phyloP scores from a whole-genome alignment of 768 basidiomycete species.

The Asterophora parasitica region DNA sequence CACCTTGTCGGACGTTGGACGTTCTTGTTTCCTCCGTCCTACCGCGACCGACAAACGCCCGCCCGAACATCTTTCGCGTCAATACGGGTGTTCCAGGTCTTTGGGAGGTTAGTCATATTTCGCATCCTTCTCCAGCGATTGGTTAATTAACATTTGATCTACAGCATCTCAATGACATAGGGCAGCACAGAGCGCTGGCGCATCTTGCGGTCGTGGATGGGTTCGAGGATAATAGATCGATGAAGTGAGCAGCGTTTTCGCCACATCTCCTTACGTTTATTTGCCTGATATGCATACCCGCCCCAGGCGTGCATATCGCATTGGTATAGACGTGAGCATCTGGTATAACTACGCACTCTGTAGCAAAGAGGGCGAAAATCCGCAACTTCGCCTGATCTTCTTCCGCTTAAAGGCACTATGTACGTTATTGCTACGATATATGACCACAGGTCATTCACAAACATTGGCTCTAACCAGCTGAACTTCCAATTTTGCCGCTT shows the following conservation, averaged over 20 bases:
- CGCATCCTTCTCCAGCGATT: background rate
- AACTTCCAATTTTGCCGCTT: constrained; percentile 54
- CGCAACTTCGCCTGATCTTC: constrained; percentile 64
- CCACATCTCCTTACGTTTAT: constrained; percentile 34
- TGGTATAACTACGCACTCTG: constrained; percentile 61
- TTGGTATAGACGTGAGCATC: constrained; percentile 69
- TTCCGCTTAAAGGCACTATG: constrained; percentile 54
- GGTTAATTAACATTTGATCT: background rate
- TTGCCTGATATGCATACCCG: background rate
- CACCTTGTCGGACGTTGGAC: background rate
- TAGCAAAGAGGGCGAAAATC: constrained; percentile 65
- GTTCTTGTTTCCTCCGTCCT: background rate
- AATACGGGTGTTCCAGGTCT: constrained; percentile 27
- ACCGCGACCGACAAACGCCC: background rate
- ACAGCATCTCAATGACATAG: constrained; percentile 14
- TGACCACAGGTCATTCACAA: constrained; percentile 11
- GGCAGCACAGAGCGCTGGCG: constrained; percentile 19
- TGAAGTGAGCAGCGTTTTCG: constrained; percentile 32
- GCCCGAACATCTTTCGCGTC: background rate
- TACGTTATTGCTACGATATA: constrained; percentile 28
- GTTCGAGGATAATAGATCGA: constrained; percentile 41
- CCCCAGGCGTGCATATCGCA: constrained; percentile 44
- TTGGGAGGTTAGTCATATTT: constrained; percentile 20
- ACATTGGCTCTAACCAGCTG: constrained; percentile 11
- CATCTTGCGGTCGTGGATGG: constrained; percentile 22